Percentiles rank a stretch among this genome's conserved stretches.
phyloP scores from a whole-genome alignment of 805 yeast genomes.

The Brettanomyces bruxellensis region DNA sequence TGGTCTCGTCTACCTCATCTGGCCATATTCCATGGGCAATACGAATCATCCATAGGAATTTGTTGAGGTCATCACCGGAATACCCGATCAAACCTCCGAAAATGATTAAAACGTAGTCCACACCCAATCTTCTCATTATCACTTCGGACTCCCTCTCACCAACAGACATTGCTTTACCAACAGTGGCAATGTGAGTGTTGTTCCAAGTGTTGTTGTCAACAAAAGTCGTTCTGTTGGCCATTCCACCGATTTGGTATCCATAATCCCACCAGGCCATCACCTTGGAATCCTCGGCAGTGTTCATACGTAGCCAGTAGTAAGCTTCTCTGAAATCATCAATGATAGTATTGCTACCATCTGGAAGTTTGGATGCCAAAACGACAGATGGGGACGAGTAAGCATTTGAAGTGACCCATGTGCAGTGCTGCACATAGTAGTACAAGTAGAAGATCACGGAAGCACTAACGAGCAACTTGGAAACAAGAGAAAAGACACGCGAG shows the following conservation, averaged over 20 bases:
- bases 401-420: constrained; percentile 94
- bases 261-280: constrained; percentile 99
- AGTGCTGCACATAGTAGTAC: constrained; percentile 77
- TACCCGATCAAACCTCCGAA: constrained; percentile 93
- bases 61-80: constrained; percentile 94
- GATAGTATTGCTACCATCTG: constrained; percentile 77
- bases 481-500: constrained; percentile 16
- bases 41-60: constrained; percentile 97
- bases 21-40: constrained; percentile 99
- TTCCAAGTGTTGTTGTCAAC: constrained; percentile 99
- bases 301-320: constrained; percentile 97
- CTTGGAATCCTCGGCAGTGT: constrained; percentile 91
- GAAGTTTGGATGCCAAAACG: constrained; percentile 71
- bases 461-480: constrained; percentile 56
- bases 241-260: constrained; percentile 99
- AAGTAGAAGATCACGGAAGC: constrained; percentile 66
- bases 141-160: constrained; percentile 83
- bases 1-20: constrained; percentile 84
- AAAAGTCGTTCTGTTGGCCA: constrained; percentile 98
- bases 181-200: constrained; percentile 98
- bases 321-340: constrained; percentile 99
- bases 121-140: constrained; percentile 83
- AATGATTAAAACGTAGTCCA: constrained; percentile 85
- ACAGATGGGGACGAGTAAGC: constrained; percentile 98
- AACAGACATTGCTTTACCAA: constrained; percentile 95